A percentile compares a stretch with the other conserved stretches of the same genome.
Evolutionary conservation across 306 rosid genomes (phyloP).

Genomic region (Fragaria iinumae): DNA sequence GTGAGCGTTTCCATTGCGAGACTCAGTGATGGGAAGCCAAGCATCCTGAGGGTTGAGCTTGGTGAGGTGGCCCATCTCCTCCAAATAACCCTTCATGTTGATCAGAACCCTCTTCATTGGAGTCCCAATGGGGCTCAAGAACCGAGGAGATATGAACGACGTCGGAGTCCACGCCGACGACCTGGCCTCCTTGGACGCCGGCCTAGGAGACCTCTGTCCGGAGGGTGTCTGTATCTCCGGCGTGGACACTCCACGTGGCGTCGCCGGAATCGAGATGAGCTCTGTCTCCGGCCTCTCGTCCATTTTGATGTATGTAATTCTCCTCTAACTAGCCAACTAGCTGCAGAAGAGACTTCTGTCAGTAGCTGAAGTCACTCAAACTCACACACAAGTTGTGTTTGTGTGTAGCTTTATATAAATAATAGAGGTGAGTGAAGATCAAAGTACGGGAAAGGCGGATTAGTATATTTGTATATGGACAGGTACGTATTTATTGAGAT

Average conservation of each 20-base stretch:
- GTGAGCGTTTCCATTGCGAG: constrained; percentile 96
- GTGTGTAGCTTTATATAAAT: constrained; percentile 5
- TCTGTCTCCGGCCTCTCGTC: constrained; percentile 97
- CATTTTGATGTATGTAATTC: constrained; percentile 32
- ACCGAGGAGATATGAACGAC: constrained; percentile 94
- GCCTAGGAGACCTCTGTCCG: constrained; percentile 89
- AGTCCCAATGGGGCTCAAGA: constrained; percentile 93
- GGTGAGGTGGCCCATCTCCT: constrained; percentile 93
- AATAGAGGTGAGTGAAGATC: neutral
- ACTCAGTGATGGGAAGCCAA: constrained; percentile 99
- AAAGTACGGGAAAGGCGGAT: neutral
- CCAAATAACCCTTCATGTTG: constrained; percentile 94
- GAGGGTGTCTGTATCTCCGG: constrained; percentile 91
- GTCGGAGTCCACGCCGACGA: constrained; percentile 98
- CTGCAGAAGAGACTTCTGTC: neutral
- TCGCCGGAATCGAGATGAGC: constrained; percentile 90
- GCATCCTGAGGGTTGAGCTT: constrained; percentile 98
- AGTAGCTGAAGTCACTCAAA: neutral
- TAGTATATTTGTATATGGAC: neutral
- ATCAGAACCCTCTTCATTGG: constrained; percentile 93
- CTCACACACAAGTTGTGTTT: neutral
- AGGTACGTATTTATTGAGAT: no score
- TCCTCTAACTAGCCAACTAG: neutral
- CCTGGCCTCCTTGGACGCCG: constrained; percentile 71
- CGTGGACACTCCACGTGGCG: constrained; percentile 81